Evolutionary conservation across 805 yeast genomes (phyloP).

Genomic region (Lipomyces orientalis): DNA sequence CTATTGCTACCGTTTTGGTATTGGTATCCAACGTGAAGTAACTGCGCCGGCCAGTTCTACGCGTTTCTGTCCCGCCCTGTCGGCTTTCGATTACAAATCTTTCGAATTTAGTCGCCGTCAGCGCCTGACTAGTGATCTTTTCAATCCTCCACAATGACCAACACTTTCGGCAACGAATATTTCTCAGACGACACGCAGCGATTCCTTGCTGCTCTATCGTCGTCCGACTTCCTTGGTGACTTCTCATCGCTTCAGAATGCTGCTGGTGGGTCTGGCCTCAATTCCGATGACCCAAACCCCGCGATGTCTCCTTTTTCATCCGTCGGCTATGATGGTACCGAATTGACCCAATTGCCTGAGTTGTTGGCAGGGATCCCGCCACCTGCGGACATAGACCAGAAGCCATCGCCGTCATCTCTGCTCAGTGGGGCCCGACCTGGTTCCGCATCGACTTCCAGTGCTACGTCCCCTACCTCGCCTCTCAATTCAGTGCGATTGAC

Average conservation of each 20-base stretch:
- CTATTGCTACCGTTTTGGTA: not conserved
- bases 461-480: conserved; percentile 1
- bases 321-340: not conserved
- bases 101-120: not conserved
- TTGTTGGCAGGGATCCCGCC: not conserved
- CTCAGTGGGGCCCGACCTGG: not conserved
- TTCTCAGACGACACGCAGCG: conserved; percentile 33
- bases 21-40: no score
- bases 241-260: conserved; percentile 18
- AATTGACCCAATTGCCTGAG: not conserved
- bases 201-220: conserved; percentile 32
- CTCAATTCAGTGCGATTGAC: not conserved
- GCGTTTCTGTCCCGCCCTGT: not conserved
- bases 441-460: conserved; percentile 12
- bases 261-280: not conserved
- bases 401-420: conserved; percentile 3
- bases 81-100: not conserved
- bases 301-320: not conserved
- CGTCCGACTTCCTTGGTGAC: conserved; percentile 35
- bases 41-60: not conserved
- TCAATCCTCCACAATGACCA: not conserved
- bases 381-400: not conserved
- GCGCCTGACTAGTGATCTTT: not conserved
- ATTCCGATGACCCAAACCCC: not conserved
- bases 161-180: conserved; percentile 9